Percentiles rank a stretch among this genome's conserved stretches.
Conservation (phyloP, 169 alveolate species). For the Plasmodium cynomolgi region DNA sequence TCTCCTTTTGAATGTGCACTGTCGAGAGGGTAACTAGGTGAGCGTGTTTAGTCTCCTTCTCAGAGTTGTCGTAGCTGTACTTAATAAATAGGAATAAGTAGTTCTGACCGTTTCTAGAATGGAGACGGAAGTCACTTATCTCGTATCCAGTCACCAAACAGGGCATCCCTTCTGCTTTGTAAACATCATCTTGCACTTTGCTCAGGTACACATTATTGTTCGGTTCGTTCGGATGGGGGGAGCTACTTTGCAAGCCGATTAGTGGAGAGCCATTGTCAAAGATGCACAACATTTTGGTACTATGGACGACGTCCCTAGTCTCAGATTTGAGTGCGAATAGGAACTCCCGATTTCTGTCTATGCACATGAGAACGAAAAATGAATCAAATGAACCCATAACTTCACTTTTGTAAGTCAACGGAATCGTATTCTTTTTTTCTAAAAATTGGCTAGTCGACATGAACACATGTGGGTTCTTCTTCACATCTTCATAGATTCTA, state of each 20-base stretch:
- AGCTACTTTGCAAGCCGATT: not conserved
- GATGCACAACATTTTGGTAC: conserved; percentile 51
- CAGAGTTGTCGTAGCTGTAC: conserved; percentile 1
- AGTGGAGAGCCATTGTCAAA: conserved; percentile 25
- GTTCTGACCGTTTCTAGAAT: conserved; percentile 29
- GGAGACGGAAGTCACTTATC: conserved; percentile 40
- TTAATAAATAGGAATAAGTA: conserved; percentile 37
- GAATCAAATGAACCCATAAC: conserved; percentile 51
- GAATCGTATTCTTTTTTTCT: conserved; percentile 42
- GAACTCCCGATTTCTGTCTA: conserved; percentile 29
- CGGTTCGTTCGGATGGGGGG: not conserved
- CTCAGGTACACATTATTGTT: conserved; percentile 33
- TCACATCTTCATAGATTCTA: conserved; percentile 38
- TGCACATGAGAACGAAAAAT: conserved; percentile 60
- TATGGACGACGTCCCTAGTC: conserved; percentile 46
- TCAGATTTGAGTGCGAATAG: conserved; percentile 64
- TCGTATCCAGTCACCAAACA: conserved; percentile 15
- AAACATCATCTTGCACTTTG: conserved; percentile 23
- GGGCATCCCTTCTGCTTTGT: not conserved
- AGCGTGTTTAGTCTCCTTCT: conserved; percentile 19
- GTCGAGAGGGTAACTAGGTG: conserved; percentile 43
- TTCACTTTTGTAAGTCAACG: conserved; percentile 34
- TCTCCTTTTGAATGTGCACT: conserved; percentile 36
- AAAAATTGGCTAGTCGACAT: conserved; percentile 44
- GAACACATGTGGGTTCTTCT: conserved; percentile 7